These are phyloP conservation scores for Chaetothyriales sp. DNA, from an alignment of 2,329 filamentous ascomycete genomes.

Conservation along the genomic window DNA sequence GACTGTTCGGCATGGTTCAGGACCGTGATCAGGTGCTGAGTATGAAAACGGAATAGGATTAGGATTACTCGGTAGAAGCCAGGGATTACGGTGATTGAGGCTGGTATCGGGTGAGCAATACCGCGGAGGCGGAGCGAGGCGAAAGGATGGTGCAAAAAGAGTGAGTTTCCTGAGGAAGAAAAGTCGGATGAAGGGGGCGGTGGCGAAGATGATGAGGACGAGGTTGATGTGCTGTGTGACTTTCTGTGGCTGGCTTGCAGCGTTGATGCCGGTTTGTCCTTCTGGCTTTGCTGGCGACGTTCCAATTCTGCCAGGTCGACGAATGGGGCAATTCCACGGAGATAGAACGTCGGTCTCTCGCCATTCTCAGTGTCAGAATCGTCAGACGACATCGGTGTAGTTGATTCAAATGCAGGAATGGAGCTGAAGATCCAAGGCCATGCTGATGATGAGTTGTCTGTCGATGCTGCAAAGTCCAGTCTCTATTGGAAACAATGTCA, in stretches of 20 bases:
- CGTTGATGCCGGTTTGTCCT: neutral
- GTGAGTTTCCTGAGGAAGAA: conserved; percentile 2
- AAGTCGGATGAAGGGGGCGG: too few relatives aligned
- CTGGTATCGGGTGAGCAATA: conserved; percentile 21
- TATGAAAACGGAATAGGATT: conserved; percentile 20
- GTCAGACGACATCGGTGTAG: conserved; percentile 4
- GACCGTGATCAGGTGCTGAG: conserved; percentile 11
- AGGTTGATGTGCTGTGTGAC: neutral
- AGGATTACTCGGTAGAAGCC: conserved; percentile 27
- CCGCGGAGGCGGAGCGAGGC: conserved; percentile 20
- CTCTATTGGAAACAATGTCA: conserved; percentile 2
- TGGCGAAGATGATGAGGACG: neutral
- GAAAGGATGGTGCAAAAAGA: conserved; percentile 12
- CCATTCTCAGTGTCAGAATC: neutral
- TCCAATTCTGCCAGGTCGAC: conserved; percentile 3
- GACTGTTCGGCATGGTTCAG: conserved; percentile 12
- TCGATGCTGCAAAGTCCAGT: conserved; percentile 10
- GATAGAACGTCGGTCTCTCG: neutral
- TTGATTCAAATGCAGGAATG: conserved; percentile 11
- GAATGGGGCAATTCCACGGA: conserved; percentile 14
- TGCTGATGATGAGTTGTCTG: conserved; percentile 4
- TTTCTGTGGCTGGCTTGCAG: neutral
- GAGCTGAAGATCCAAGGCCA: conserved; percentile 13
- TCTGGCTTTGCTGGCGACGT: neutral
- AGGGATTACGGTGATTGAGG: conserved; percentile 11